Evolutionary conservation across 2,329 filamentous ascomycete genomes (phyloP), one percentile per base, ranked within the genome.

Genomic region (Fusarium aywerte): DNA sequence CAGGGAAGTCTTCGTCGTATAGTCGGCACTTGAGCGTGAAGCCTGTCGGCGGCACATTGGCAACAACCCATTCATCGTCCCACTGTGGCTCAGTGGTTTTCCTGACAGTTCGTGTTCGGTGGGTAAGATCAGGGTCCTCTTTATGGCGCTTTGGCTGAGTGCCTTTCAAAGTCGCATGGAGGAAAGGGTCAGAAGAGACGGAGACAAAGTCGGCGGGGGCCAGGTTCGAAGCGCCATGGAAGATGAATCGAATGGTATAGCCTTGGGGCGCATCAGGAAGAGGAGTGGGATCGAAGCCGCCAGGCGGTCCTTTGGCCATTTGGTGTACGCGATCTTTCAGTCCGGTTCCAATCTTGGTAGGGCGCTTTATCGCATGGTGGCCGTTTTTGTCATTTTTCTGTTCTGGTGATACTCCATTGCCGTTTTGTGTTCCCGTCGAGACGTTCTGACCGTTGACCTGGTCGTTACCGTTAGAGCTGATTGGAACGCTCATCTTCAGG

Each of bases 1-100:
- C 92, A 2, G 90, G 87, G 32, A 89, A 88, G 78, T 98, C 95
- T 77, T 98, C 95, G 74, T 98, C 95, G 78, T 94, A 96, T 18
- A 98, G 80, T 52, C 92, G 87, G 63, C 92, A 93, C 76, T 97
- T 97, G 70, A 98, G 84, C 57, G 84, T 86, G 80, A 97, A 97
- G 5, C 94, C 94, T 0, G 86, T 87, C 0, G 89, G 82, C 0
- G 95, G 94, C 3, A 97, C 85, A 70, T 97, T 96, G 62, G 92
- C 92, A 23, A 98, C 90, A 21, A 93, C 84, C 95, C 95, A 98
- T 62, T 92, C 86, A 35, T 90, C 87, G 45, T 97, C 85, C 95
- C 95, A 98, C 45, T 82, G 83, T 0, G 95, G 94, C 71, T 94
- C 86, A 2, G 88, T 90, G 38, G 85, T 89, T 68, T 85, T 87